Percentiles rank a stretch among this genome's conserved stretches.
Evolutionary conservation across 2,329 filamentous ascomycete genomes (phyloP).

Genomic region (Byssoonygena ceratinophila): DNA sequence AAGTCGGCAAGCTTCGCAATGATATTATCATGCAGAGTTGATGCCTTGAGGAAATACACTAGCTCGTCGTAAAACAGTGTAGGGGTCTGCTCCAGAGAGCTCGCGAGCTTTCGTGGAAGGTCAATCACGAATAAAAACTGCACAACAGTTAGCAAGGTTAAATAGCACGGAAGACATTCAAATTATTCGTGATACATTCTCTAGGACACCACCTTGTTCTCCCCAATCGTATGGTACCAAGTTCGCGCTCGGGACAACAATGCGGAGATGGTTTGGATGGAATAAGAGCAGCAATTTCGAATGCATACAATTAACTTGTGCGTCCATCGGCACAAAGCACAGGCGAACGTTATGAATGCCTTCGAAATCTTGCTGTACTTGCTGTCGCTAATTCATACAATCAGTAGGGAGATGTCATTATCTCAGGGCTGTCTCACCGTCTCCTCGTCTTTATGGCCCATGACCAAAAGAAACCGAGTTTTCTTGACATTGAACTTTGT

Average conservation of each 20-base stretch:
- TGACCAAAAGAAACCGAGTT: conserved; percentile 55
- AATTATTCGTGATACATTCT: conserved; percentile 50
- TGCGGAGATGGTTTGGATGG: conserved; percentile 58
- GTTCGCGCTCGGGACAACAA: conserved; percentile 83
- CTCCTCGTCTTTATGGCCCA: conserved; percentile 47
- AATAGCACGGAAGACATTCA: not conserved
- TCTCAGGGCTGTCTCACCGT: conserved; percentile 25
- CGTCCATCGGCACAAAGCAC: conserved; percentile 74
- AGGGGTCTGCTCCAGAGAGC: conserved; percentile 18
- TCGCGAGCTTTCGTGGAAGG: conserved; percentile 47
- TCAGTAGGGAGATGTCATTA: not conserved
- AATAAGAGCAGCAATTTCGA: conserved; percentile 90
- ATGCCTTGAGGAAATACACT: conserved; percentile 56
- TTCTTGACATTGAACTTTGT: conserved; percentile 53
- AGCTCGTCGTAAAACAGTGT: conserved; percentile 61
- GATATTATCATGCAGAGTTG: conserved; percentile 54
- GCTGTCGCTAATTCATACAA: conserved; percentile 26
- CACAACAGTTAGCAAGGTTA: conserved; percentile 13
- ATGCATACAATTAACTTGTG: conserved; percentile 67
- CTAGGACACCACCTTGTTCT: conserved; percentile 68
- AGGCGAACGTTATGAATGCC: conserved; percentile 47
- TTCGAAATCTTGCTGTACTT: conserved; percentile 32
- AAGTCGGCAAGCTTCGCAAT: conserved; percentile 61
- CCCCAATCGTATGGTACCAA: conserved; percentile 83
- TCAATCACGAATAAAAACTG: conserved; percentile 85